phyloP scores from a whole-genome alignment of 2,329 filamentous ascomycete genomes.

The Coniochaeta ligniaria region DNA sequence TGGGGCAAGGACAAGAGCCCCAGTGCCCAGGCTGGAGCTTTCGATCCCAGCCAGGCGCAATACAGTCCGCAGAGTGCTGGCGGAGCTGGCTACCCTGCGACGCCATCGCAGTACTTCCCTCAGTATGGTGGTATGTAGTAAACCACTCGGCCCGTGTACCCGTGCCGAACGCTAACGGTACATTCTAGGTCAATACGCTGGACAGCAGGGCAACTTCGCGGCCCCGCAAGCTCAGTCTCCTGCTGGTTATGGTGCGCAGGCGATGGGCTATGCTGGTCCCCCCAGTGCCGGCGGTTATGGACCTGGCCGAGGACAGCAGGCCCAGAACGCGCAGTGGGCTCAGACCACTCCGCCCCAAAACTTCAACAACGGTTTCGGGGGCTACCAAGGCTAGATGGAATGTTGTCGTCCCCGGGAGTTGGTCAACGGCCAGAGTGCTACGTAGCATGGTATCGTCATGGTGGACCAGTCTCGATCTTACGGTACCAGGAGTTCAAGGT shows the following conservation, averaged over 20 bases:
- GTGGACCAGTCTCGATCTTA: not conserved
- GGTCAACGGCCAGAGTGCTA: not conserved
- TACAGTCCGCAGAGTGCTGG: slow-evolving; percentile 69
- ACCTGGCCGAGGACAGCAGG: slow-evolving; percentile 68
- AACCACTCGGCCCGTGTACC: not conserved
- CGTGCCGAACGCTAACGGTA: slow-evolving; percentile 4
- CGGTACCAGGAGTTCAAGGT: not conserved
- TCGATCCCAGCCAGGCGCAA: slow-evolving; percentile 67
- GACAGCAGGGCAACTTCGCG: slow-evolving; percentile 61
- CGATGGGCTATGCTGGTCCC: slow-evolving; percentile 64
- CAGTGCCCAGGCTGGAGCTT: slow-evolving; percentile 54
- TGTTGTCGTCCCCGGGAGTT: not conserved
- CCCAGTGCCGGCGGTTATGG: slow-evolving; percentile 80
- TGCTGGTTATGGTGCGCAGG: slow-evolving; percentile 56
- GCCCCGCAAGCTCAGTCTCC: slow-evolving; percentile 55
- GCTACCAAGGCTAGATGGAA: slow-evolving; percentile 49
- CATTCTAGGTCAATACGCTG: slow-evolving; percentile 49
- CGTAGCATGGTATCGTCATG: not conserved
- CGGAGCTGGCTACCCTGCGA: slow-evolving; percentile 67
- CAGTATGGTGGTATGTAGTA: slow-evolving; percentile 73
- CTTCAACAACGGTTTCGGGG: slow-evolving; percentile 55
- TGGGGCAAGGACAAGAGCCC: slow-evolving; percentile 99
- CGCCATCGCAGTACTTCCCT: slow-evolving; percentile 78
- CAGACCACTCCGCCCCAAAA: slow-evolving; percentile 45
- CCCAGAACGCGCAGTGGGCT: slow-evolving; percentile 48